Evolutionary conservation across 306 rosid species (phyloP).

Genomic region (Herpetospermum pedunculosum): DNA sequence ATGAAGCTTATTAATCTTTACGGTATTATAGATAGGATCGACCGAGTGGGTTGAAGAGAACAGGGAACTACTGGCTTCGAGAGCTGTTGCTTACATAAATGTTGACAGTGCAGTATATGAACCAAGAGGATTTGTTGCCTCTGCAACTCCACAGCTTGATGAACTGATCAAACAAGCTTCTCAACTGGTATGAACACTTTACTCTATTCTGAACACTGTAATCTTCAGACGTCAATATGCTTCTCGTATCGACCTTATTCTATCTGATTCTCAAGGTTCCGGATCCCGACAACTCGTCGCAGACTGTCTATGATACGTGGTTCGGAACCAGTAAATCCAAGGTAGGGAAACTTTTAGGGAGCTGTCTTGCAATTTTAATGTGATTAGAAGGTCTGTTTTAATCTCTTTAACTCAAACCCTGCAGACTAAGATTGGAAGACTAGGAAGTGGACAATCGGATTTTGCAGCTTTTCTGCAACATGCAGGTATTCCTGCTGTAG

Average conservation of each 20-base stretch:
- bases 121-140: conserved; percentile 27
- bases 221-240: neutral
- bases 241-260: neutral
- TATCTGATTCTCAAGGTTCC: conserved; percentile 31
- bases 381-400: neutral
- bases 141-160: conserved; percentile 75
- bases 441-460: conserved; percentile 65
- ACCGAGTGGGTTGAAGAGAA: conserved; percentile 82
- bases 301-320: conserved; percentile 51
- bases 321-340: conserved; percentile 24
- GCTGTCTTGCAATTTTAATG: neutral
- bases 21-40: conserved; percentile 47
- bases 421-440: conserved; percentile 35
- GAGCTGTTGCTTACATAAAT: conserved; percentile 66
- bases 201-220: neutral
- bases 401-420: neutral
- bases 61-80: conserved; percentile 56
- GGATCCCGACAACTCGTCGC: conserved; percentile 65
- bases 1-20: conserved; percentile 11
- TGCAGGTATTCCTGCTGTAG: conserved; percentile 61
- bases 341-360: conserved; percentile 23
- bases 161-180: conserved; percentile 48
- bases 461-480: conserved; percentile 58
- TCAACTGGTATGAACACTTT: conserved; percentile 31
- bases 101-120: conserved; percentile 47